phyloP scores from a whole-genome alignment of 805 yeast genomes.

The Teunomyces stri region DNA sequence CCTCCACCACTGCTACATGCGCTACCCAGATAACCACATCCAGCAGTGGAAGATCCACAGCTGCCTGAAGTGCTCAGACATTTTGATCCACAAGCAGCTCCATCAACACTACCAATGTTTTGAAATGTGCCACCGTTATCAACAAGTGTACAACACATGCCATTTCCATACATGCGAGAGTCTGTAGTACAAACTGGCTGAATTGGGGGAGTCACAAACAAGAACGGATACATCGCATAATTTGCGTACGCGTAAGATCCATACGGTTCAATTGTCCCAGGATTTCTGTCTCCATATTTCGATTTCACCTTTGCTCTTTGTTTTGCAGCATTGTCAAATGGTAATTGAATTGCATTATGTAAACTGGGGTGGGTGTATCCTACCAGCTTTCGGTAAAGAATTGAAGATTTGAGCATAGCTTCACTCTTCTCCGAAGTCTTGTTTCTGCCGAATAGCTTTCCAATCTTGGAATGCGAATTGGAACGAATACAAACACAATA shows the following conservation, averaged over 20 bases:
- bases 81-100: constrained; percentile 1
- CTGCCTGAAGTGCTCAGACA: not conserved
- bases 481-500: constrained; percentile 10
- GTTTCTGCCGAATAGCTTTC: constrained; percentile 4
- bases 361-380: constrained; percentile 15
- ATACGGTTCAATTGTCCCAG: not conserved
- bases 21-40: not conserved
- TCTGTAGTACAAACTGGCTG: constrained; percentile 2
- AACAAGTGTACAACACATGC: constrained; percentile 10
- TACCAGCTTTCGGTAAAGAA: constrained; percentile 5
- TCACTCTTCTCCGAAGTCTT: not conserved
- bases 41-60: not conserved
- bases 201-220: constrained; percentile 11
- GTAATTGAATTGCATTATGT: constrained; percentile 13
- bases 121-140: constrained; percentile 6
- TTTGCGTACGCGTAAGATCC: not conserved
- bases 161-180: constrained; percentile 6
- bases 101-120: constrained; percentile 4
- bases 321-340: constrained; percentile 5
- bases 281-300: constrained; percentile 6
- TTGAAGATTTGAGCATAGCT: not conserved
- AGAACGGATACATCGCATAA: constrained; percentile 7
- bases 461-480: constrained; percentile 5
- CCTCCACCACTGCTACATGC: not conserved
- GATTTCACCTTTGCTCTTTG: not conserved